These are phyloP conservation scores for Daldinia decipiens DNA, from an alignment of 495 filamentous ascomycete species.

Conservation along the genomic window DNA sequence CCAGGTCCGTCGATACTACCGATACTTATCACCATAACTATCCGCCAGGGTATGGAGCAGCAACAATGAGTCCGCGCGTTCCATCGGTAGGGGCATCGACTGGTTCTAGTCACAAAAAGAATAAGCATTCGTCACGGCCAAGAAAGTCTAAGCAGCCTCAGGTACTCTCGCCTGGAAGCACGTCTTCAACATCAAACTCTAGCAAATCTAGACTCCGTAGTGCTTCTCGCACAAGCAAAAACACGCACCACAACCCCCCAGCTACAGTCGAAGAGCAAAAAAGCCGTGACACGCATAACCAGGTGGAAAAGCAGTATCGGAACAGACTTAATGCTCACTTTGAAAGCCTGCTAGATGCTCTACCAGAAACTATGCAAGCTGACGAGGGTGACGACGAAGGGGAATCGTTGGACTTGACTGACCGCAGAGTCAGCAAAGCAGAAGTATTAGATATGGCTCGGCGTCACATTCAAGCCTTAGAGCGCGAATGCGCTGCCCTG, in stretches of 20 bases:
- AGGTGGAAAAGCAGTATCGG: conserved; percentile 63
- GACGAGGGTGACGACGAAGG: conserved; percentile 38
- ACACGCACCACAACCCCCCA: conserved; percentile 48
- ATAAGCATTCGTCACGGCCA: conserved; percentile 31
- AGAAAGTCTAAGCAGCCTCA: conserved; percentile 29
- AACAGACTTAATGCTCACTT: conserved; percentile 59
- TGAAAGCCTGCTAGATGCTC: conserved; percentile 54
- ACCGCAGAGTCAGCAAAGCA: conserved; percentile 57
- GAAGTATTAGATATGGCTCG: conserved; percentile 60
- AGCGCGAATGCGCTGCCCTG: conserved; percentile 50
- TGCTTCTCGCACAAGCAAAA: conserved; percentile 56
- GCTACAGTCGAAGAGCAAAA: conserved; percentile 53
- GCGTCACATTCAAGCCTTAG: conserved; percentile 54
- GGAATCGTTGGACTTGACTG: conserved; percentile 46
- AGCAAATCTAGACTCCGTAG: conserved; percentile 51
- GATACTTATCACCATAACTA: conserved; percentile 44
- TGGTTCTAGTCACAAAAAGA: conserved; percentile 35
- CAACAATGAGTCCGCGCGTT: conserved; percentile 33
- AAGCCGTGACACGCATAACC: conserved; percentile 57
- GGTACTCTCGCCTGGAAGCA: conserved; percentile 41
- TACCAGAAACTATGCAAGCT: conserved; percentile 52
- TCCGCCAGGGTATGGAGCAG: conserved; percentile 37
- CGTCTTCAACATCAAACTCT: conserved; percentile 33
- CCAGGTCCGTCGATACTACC: conserved; percentile 29
- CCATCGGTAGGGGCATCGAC: conserved; percentile 24